Evolutionary conservation across 2,329 filamentous ascomycete genomes (phyloP), one percentile per base, ranked within the genome.

Genomic region (Apiospora marii): DNA sequence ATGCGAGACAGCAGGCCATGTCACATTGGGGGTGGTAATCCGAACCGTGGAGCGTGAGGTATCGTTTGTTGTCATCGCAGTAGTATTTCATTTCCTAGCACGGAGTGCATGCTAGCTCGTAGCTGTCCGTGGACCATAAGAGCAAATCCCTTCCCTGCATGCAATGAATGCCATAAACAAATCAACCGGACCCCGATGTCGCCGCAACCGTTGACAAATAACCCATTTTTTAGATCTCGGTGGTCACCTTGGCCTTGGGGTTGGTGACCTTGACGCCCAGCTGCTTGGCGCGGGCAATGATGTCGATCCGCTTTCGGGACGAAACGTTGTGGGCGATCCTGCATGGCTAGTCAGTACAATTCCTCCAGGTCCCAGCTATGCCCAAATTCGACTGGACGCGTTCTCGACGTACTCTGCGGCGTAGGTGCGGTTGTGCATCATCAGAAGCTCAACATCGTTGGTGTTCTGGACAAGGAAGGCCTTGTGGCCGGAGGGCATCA

Each of bases 391-490:
- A 37, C 34, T 24, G 27, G 69, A n/a, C 64, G 69, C 30, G 48
- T 69, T 48, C 34, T 48, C 34, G 73, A 91, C 94, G 82, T 95
- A 98, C 95, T 99, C 96, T 85, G 96, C 96, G 85, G 96, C 96
- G 88, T 94, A 98, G 87, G 95, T 97, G 86, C 93, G 93, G 94
- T 98, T 98, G 93, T 99, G 96, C 96, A 99, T 99, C 82, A 99
- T 91, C 83, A 99, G 92, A 77, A 99, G 93, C 87, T 99, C 96
- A 83, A 99, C 92, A 81, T 99, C 96, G 85, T 92, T 91, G 87
- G 91, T 87, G 91, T 99, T 99, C 92, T 93, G 94, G 89, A 99
- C 96, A 84, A 98, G 92, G 93, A 99, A 99, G 79, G 96, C 94
- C 92, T 98, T 98, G 93, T 98, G 96, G 88, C 96, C 96, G 82